Base-by-base conservation (phyloP, 495 filamentous ascomycete genomes). In the Baudoinia panamericana region DNA sequence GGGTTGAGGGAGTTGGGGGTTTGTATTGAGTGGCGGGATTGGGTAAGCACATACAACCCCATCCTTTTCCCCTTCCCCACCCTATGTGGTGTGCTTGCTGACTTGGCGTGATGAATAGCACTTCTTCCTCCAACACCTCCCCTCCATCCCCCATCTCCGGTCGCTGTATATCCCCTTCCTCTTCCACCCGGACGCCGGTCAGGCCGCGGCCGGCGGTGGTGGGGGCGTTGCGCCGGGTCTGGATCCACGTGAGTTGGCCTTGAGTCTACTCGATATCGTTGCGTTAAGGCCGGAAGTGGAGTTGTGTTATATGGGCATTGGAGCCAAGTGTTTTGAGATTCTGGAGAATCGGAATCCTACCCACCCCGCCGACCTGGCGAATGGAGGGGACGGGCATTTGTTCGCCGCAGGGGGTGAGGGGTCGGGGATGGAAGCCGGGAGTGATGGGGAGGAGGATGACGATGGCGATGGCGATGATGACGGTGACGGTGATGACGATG, bases 321-420 rank as follows among this genome's bases (percentile, higher is more conserved):
- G 68, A 23, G 62, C 58, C 5, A 93, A 92, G 58, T 94, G 88
- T 60, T 94, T 84, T 53, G 86, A 94, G 56, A 81, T 95, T 34
- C 64, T 86, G 7, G 87, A 95, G 56, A 67, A 66, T n/a, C n/a
- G n/a, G n/a, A n/a, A n/a, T n/a, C n/a, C n/a, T n/a, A n/a, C n/a
- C n/a, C n/a, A n/a, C n/a, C n/a, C n/a, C n/a, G n/a, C n/a, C n/a
- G n/a, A n/a, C n/a, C n/a, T n/a, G n/a, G n/a, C n/a, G n/a, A n/a
- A n/a, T n/a, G n/a, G n/a, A n/a, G n/a, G n/a, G n/a, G n/a, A n/a
- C n/a, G n/a, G n/a, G n/a, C n/a, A n/a, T n/a, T n/a, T n/a, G n/a
- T n/a, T n/a, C n/a, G n/a, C n/a, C n/a, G n/a, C n/a, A n/a, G n/a
- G n/a, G n/a, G n/a, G n/a, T n/a, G n/a, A n/a, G n/a, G n/a, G n/a